Evolutionary conservation across 176 grass and related monocot species (phyloP).

Genomic region (Bolboschoenus planiculmis): DNA sequence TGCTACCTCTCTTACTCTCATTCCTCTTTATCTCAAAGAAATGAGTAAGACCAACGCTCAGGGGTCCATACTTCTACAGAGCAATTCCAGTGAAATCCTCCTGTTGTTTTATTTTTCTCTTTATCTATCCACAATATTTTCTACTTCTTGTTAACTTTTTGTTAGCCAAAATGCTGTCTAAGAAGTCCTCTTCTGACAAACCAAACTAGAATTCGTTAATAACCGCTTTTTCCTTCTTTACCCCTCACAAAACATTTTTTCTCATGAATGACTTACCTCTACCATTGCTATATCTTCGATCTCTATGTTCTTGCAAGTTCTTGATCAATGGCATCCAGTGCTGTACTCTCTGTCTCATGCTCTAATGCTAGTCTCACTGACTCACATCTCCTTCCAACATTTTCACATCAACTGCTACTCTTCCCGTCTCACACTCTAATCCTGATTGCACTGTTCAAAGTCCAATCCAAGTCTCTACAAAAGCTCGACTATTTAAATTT

Average conservation of each 20-base stretch:
- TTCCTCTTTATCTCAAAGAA: neutral
- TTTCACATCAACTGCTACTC: neutral
- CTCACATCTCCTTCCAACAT: neutral
- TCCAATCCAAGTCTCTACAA: neutral
- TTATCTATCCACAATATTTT: neutral
- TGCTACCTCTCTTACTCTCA: neutral
- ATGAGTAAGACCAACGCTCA: neutral
- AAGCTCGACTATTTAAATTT: neutral
- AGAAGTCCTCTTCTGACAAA: neutral
- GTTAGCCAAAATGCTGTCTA: neutral
- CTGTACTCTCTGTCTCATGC: too few species aligned
- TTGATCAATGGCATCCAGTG: neutral
- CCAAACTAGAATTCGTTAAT: neutral
- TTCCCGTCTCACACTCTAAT: neutral
- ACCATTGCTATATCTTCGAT: neutral
- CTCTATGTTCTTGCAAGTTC: neutral
- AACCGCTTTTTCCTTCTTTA: neutral
- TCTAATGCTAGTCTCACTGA: too few species aligned
- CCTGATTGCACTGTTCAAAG: neutral
- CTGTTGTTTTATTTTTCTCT: neutral
- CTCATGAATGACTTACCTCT: neutral
- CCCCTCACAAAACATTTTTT: neutral
- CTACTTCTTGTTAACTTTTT: neutral
- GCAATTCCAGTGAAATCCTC: too few species aligned
- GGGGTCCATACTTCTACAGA: neutral